These are phyloP conservation scores for Comarum palustre DNA, from an alignment of 306 rosid genomes.

Conservation along the genomic window DNA sequence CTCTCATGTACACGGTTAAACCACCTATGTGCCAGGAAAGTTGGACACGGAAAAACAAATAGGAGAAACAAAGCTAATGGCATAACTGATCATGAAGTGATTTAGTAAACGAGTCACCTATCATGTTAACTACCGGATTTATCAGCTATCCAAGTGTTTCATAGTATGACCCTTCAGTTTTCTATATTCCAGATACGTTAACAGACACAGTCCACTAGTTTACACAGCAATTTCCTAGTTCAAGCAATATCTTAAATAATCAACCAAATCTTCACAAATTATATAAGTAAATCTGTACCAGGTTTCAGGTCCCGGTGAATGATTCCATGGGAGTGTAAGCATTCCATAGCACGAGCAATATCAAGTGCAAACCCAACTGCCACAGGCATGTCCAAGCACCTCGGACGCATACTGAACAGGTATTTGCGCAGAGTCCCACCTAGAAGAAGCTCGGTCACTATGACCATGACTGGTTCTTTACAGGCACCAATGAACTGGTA, in stretches of 20 bases:
- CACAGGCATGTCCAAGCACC: constrained; percentile 58
- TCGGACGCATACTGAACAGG: constrained; percentile 71
- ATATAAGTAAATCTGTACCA: constrained; percentile 40
- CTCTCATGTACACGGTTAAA: neutral
- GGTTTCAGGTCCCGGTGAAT: constrained; percentile 96
- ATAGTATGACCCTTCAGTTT: neutral
- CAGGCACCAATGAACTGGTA: constrained; percentile 93
- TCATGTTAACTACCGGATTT: neutral
- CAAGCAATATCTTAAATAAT: constrained; percentile 11
- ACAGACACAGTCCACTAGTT: neutral
- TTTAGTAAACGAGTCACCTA: neutral
- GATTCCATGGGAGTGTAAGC: constrained; percentile 90
- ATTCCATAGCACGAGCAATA: constrained; percentile 83
- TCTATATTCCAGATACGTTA: neutral
- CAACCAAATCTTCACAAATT: constrained; percentile 1
- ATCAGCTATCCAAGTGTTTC: neutral
- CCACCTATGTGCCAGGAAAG: neutral
- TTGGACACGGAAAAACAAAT: neutral
- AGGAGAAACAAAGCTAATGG: neutral
- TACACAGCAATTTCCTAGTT: neutral
- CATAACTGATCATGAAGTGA: neutral
- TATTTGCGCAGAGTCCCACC: constrained; percentile 88
- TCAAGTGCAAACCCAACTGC: constrained; percentile 83
- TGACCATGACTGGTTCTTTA: constrained; percentile 92
- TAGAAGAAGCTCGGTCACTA: constrained; percentile 83